Evolutionary conservation across 768 basidiomycete genomes (phyloP), one percentile per base, ranked within the genome.

Genomic region (Auricularia heimuer): DNA sequence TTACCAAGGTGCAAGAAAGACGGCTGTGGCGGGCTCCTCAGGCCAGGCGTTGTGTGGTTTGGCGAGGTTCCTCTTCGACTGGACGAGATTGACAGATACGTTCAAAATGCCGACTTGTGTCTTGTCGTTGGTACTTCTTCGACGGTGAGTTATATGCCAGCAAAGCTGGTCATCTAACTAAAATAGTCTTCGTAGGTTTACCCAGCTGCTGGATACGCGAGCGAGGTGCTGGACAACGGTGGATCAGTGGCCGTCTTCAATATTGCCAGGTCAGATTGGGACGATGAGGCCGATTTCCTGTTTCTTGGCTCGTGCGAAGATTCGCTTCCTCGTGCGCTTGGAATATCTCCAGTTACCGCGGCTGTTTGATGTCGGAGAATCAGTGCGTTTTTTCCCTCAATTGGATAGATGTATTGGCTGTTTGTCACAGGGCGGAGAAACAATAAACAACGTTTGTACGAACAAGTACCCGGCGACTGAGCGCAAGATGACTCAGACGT

Each of bases 191-290:
- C 34, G 16, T 39, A 64, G 64, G 64, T 64, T 6, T 60, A 51
- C 12, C 64, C 64, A 14, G 65, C 65, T 3, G 62, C 65, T n/a
- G 42, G 63, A 29, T 65, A 58, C 42, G 60, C 36, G 34, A 16
- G 35, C 4, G 39, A 54, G 24, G 60, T 67, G 35, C 54, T 63
- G 56, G 18, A 29, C 14, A 11, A 62, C n/a, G 71, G 69, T 10
- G 70, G 69, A 18, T 61, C 34, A 35, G 71, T 70, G 3, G 70
- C 70, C 1, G 65, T 69, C 6, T 70, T 70, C 63, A 70, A 70
- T 54, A 10, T 70, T 18, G 69, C 67, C 7, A 8, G 64, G 8
- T 65, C 65, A 2, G 16, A 3, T 1, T 65, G 65, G 7, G 67
- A 66, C 35, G 66, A 65, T 14, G 62, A 66, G 16, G 69, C 69